Evolutionary conservation across 768 basidiomycete species (phyloP).

Genomic region (Steccherinum ochraceum): DNA sequence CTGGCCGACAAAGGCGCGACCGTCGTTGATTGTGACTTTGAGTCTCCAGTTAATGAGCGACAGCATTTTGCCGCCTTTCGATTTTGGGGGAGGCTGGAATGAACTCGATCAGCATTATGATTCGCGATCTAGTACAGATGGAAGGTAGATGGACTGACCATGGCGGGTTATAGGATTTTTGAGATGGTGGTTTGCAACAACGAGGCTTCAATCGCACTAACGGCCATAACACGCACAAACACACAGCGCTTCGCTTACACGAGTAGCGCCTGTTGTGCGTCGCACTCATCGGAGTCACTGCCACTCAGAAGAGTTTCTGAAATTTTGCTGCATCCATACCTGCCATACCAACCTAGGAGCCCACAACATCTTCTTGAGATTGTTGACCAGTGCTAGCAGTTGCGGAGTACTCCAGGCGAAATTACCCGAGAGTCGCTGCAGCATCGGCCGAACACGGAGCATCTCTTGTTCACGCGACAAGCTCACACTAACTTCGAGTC

Average conservation of each 20-base stretch:
- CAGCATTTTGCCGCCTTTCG: constrained; percentile 98
- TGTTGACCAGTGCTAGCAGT: too few species aligned
- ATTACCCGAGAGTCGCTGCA: too few species aligned
- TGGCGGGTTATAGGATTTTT: constrained; percentile 35
- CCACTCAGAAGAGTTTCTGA: neutral
- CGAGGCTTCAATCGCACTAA: constrained; percentile 16
- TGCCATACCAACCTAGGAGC: too few species aligned
- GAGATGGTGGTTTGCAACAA: constrained; percentile 18
- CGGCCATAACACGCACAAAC: constrained; percentile 30
- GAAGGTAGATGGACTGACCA: constrained; percentile 33
- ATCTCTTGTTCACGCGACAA: too few species aligned
- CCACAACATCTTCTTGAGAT: too few species aligned
- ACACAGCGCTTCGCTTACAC: constrained; percentile 4
- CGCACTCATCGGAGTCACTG: neutral
- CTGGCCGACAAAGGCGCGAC: constrained; percentile 91
- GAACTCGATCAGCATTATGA: constrained; percentile 2
- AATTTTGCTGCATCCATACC: neutral
- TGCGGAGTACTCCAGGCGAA: too few species aligned
- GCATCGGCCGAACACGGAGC: too few species aligned
- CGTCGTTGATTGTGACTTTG: constrained; percentile 96
- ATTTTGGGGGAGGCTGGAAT: constrained; percentile 87
- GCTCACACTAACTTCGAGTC: too few species aligned
- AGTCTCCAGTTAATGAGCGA: constrained; percentile 96
- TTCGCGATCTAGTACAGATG: too few species aligned
- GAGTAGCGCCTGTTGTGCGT: neutral